phyloP scores from a whole-genome alignment of 495 filamentous ascomycete species.

The Haplographium delicatum region DNA sequence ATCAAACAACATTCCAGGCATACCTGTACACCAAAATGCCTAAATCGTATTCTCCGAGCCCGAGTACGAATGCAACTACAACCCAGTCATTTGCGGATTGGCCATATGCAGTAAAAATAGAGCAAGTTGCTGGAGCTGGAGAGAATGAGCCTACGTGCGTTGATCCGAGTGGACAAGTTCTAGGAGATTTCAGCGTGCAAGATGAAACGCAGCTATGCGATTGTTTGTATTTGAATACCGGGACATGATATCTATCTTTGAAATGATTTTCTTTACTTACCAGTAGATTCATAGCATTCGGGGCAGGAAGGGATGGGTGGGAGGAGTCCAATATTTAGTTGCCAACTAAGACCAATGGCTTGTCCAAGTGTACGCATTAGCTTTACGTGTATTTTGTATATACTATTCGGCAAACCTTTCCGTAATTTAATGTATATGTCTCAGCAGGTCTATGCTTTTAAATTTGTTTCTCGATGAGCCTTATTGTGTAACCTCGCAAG shows the following conservation, averaged over 20 bases:
- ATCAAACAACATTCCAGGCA: constrained; percentile 40
- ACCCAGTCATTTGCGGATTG: constrained; percentile 29
- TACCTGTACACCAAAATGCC: constrained; percentile 48
- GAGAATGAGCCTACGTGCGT: constrained; percentile 40
- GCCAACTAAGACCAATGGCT: no score
- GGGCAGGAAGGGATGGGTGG: no score
- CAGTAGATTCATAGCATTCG: no score
- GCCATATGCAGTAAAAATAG: constrained; percentile 45
- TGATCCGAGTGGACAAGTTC: constrained; percentile 11
- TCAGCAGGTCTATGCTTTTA: no score
- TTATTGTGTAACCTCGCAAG: no score
- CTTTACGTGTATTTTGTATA: no score
- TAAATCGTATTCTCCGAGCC: constrained; percentile 34
- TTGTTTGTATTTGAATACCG: constrained; percentile 25
- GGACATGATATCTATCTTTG: constrained; percentile 12
- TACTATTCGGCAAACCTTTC: no score
- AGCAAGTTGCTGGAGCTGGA: constrained; percentile 36
- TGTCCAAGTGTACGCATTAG: no score
- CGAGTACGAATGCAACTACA: constrained; percentile 2
- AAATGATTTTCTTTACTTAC: no score
- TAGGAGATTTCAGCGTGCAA: constrained; percentile 21
- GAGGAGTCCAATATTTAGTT: no score
- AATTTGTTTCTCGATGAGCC: no score
- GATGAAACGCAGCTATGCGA: constrained; percentile 11
- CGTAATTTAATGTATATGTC: no score